Percentiles rank a stretch among this genome's conserved stretches.
Evolutionary conservation across 2,329 filamentous ascomycete species (phyloP).

Genomic region (Aspergillus clavatus): DNA sequence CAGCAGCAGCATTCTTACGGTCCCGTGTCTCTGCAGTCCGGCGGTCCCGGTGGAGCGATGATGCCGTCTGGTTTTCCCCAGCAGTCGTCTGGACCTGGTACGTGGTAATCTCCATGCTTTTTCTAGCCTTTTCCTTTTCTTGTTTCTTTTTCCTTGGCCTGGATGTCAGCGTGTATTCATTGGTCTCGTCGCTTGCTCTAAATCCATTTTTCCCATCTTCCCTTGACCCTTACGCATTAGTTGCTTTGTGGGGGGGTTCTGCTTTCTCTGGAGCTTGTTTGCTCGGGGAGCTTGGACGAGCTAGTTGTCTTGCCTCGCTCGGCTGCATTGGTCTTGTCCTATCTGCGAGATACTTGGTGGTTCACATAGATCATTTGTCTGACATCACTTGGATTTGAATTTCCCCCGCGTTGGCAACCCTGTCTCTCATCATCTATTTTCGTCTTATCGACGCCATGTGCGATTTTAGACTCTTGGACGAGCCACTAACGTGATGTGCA

Average conservation of each 20-base stretch:
- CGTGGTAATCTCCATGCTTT: constrained; percentile 16
- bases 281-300: too few relatives aligned
- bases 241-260: too few relatives aligned
- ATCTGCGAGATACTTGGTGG: too few relatives aligned
- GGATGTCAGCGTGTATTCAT: background rate
- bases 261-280: too few relatives aligned
- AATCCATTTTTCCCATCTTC: background rate
- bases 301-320: too few relatives aligned
- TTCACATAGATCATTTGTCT: too few relatives aligned
- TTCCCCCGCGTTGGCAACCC: constrained; percentile 1
- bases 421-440: constrained; percentile 8
- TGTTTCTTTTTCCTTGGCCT: constrained; percentile 10
- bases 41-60: constrained; percentile 35
- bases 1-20: constrained; percentile 34
- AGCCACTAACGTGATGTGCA: constrained; percentile 19
- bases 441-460: constrained; percentile 1
- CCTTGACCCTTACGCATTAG: too few relatives aligned
- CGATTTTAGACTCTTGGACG: constrained; percentile 7
- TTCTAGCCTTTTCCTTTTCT: constrained; percentile 9
- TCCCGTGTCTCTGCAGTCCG: constrained; percentile 32
- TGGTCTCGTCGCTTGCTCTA: constrained; percentile 6
- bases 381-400: background rate
- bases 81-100: constrained; percentile 33
- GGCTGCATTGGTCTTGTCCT: too few relatives aligned
- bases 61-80: constrained; percentile 35